Evolutionary conservation across 805 yeast genomes (phyloP), one percentile per base, ranked within the genome.

Genomic region (Cyberlindnera sargentensis): DNA sequence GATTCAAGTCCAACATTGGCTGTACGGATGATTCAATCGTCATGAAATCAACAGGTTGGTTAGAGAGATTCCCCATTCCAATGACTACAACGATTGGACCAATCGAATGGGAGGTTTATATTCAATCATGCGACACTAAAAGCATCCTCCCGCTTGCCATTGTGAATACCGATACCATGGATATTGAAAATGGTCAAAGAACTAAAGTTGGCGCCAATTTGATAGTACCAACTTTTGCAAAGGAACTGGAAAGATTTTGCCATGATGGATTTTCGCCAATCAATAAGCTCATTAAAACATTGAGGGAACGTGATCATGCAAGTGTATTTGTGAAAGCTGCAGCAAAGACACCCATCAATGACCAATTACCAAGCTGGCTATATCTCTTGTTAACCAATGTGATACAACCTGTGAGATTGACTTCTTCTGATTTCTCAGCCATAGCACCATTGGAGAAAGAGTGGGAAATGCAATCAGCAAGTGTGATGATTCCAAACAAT

Each of bases 231-330:
- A 34, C 46, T 10, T 23, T 54, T 6, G 30, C 34, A 3, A 42
- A 41, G 27, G 47, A 39, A 8, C 23, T 46, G 4, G 38, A 40
- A 10, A 45, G 27, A 20, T 33, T 33, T 10, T 55, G 59, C 25
- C 10, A 8, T 3, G 47, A 47, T 53, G 59, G 57, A 1, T 8
- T 51, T 4, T 51, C 59, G 6, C 53, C 59, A 10, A 23, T 55
- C 23, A 55, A 55, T 36, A 37, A 33, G n/a, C 32, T 50, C 5
- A 34, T 41, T 1, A 46, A 43, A n/a, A 37, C 31, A 9, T 31
- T 38, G 3, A 10, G 43, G 3, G 48, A 47, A 28, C 2, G 20
- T 11, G 40, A 25, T 3, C 25, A 31, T 9, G 42, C 44, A 6
- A 37, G 36, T 11, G 35, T 45, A 0, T 47, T 47, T 23, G 15